Conservation (phyloP, 768 basidiomycete species). For the Lepiota venenata region DNA sequence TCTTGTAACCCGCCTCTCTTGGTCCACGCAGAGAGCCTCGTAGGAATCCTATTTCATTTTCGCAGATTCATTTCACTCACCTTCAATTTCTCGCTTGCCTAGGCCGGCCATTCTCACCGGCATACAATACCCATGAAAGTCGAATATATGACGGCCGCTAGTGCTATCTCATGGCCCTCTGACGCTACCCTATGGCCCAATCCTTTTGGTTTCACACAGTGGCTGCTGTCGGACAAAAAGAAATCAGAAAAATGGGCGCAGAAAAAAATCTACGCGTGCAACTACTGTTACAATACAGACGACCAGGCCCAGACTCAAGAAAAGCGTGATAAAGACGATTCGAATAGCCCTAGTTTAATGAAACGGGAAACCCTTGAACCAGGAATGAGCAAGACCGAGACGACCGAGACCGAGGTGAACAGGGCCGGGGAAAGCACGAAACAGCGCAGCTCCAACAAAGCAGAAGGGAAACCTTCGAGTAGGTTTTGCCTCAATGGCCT, state of each 20-base stretch:
- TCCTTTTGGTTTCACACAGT: slow-evolving; percentile 14
- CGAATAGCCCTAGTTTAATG: not conserved
- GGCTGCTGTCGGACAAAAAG: slow-evolving; percentile 16
- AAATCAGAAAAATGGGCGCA: slow-evolving; percentile 25
- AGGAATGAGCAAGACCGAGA: slow-evolving; percentile 8
- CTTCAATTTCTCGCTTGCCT: not conserved
- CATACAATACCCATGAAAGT: slow-evolving; percentile 48
- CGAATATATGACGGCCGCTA: slow-evolving; percentile 18
- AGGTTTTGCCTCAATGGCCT: slow-evolving; percentile 52
- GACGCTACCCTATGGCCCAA: not conserved
- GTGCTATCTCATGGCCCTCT: too few species aligned
- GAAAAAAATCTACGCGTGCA: slow-evolving; percentile 45
- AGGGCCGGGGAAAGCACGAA: not conserved
- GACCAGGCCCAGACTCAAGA: not conserved
- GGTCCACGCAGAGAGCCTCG: slow-evolving; percentile 46
- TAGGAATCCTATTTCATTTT: slow-evolving; percentile 22
- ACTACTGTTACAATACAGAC: slow-evolving; percentile 38
- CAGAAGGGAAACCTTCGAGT: slow-evolving; percentile 16
- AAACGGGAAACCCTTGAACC: too few species aligned
- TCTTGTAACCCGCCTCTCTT: slow-evolving; percentile 47
- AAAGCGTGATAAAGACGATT: not conserved
- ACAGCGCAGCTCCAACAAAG: not conserved
- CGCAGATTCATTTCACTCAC: not conserved
- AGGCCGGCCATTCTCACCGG: slow-evolving; percentile 65
- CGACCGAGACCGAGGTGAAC: slow-evolving; percentile 8